A percentile compares a stretch with the other conserved stretches of the same genome.
These are phyloP conservation scores for Aspergillus niger DNA, from an alignment of 2,329 filamentous ascomycete species.

Conservation along the genomic window DNA sequence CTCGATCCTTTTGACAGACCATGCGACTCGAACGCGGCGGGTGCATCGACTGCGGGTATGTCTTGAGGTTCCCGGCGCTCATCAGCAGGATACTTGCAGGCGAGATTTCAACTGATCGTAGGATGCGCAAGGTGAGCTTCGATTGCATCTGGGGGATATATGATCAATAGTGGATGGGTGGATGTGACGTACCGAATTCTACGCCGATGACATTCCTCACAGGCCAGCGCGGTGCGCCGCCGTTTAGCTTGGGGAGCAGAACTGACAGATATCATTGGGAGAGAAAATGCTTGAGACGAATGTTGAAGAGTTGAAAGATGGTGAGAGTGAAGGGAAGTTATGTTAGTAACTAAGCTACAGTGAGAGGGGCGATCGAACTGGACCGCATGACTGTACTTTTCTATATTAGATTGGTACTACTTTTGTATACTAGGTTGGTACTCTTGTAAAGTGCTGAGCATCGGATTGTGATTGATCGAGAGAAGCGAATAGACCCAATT, in stretches of 20 bases:
- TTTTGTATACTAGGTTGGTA: no score
- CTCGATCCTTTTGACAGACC: not conserved
- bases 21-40: not conserved
- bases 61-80: not conserved
- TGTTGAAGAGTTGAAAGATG: constrained; percentile 22
- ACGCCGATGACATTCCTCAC: not conserved
- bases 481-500: no score
- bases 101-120: not conserved
- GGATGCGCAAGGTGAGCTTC: not conserved
- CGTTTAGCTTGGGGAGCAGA: constrained; percentile 1
- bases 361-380: no score
- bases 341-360: not conserved
- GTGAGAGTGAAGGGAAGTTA: constrained; percentile 24
- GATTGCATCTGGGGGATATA: not conserved
- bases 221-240: constrained; percentile 4
- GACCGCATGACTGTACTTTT: no score
- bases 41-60: not conserved
- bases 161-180: not conserved
- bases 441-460: no score
- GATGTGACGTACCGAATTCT: no score
- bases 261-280: not conserved
- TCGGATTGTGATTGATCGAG: no score
- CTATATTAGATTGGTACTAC: no score
- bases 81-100: not conserved
- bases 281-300: not conserved